Conservation (phyloP, 169 alveolate species). For the Plasmodium inui region DNA sequence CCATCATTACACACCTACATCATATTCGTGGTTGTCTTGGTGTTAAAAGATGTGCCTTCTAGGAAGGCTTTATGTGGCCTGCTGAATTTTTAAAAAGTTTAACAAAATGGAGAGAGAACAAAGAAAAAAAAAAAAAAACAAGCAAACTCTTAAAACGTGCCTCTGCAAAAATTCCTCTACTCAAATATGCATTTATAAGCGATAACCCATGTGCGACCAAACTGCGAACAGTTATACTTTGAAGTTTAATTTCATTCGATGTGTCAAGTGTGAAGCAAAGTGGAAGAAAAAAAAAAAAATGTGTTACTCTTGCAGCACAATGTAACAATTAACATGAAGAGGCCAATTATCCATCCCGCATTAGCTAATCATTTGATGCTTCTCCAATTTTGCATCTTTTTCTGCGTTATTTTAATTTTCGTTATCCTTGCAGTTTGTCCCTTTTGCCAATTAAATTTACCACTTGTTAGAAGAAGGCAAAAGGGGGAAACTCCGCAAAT, state of each 20-base stretch:
- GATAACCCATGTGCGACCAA: background rate
- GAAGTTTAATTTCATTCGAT: background rate
- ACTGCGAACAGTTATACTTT: background rate
- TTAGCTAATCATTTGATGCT: background rate
- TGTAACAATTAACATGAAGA: background rate
- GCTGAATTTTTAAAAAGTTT: background rate
- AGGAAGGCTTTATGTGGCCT: background rate
- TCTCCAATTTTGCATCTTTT: background rate
- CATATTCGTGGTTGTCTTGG: background rate
- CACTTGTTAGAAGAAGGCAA: background rate
- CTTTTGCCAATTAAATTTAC: background rate
- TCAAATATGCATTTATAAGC: background rate
- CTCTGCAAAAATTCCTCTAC: background rate
- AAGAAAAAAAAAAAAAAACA: background rate
- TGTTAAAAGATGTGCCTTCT: background rate
- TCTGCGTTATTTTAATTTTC: background rate
- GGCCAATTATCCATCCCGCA: background rate
- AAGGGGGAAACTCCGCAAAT: background rate
- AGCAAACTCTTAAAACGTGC: background rate
- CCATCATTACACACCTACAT: background rate
- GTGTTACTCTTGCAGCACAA: background rate
- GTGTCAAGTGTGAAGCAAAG: background rate
- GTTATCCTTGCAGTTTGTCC: background rate
- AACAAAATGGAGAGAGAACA: background rate
- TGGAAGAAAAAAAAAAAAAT: background rate